Conservation (phyloP, 2,329 filamentous ascomycete genomes). For the Clonostachys byssicola region DNA sequence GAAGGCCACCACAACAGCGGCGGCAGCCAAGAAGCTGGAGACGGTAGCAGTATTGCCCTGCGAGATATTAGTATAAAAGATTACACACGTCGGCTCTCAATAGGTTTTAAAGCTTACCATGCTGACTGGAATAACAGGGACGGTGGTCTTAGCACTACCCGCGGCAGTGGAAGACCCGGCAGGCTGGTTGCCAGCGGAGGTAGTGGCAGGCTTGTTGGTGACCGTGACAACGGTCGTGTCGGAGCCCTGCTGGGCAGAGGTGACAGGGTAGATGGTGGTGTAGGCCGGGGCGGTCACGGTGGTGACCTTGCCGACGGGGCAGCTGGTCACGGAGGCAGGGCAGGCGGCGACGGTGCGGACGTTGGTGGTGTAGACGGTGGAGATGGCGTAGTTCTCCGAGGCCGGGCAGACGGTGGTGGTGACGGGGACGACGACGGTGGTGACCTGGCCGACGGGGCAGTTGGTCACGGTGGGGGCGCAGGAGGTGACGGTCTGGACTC, state of each 20-base stretch:
- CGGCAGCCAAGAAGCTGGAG: too few species aligned
- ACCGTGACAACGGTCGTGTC: slow-evolving; percentile 1
- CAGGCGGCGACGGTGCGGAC: slow-evolving; percentile 54
- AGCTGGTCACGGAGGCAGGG: slow-evolving; percentile 53
- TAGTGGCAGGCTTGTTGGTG: not conserved
- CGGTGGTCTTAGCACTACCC: too few species aligned
- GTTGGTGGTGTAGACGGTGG: slow-evolving; percentile 46
- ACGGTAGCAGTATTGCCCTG: too few species aligned
- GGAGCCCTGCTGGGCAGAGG: slow-evolving; percentile 1
- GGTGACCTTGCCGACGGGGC: slow-evolving; percentile 23
- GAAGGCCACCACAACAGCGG: too few species aligned
- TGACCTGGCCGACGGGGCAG: not conserved
- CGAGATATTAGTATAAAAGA: too few species aligned
- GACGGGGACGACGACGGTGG: slow-evolving; percentile 8
- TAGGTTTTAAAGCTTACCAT: not conserved
- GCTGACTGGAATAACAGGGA: too few species aligned
- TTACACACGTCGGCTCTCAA: too few species aligned
- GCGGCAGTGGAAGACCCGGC: too few species aligned
- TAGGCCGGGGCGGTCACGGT: slow-evolving; percentile 16
- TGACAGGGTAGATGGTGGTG: slow-evolving; percentile 27
- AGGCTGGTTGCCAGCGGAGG: not conserved
- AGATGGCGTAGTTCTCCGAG: slow-evolving; percentile 10
- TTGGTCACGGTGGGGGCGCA: slow-evolving; percentile 2
- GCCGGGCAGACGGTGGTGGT: not conserved
- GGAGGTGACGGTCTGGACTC: slow-evolving; percentile 14